A percentile compares a stretch with the other conserved stretches of the same genome.
Evolutionary conservation across 345 rosid genomes (phyloP).

Genomic region (Ceriops zippeliana): DNA sequence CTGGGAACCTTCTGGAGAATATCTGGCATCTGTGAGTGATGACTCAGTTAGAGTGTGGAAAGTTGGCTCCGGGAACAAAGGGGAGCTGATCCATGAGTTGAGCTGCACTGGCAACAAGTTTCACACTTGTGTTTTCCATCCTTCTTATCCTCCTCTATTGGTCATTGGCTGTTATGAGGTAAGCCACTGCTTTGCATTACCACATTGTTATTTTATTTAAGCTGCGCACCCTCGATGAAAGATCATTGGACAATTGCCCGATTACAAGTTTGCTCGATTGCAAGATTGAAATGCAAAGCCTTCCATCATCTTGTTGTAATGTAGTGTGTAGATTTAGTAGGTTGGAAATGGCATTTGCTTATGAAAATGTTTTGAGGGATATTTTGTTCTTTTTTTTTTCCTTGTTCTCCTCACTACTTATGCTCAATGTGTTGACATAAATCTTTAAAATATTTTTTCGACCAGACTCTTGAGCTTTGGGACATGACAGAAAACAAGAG

Average conservation of each 20-base stretch:
- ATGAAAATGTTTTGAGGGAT: too few species aligned
- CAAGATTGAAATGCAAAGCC: too few species aligned
- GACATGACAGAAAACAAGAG: constrained; percentile 39
- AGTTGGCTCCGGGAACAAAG: constrained; percentile 45
- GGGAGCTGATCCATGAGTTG: constrained; percentile 46
- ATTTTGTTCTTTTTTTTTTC: too few species aligned
- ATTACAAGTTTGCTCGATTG: too few species aligned
- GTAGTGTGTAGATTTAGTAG: too few species aligned
- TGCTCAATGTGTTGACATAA: not conserved
- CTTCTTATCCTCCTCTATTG: constrained; percentile 43
- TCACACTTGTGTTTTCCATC: constrained; percentile 49
- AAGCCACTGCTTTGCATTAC: constrained; percentile 17
- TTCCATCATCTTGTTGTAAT: too few species aligned
- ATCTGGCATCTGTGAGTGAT: constrained; percentile 61
- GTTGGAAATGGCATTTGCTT: too few species aligned
- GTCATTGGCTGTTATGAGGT: constrained; percentile 59
- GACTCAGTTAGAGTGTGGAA: constrained; percentile 62
- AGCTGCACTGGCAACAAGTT: constrained; percentile 43
- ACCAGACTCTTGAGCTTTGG: constrained; percentile 53
- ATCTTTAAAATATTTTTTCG: not conserved
- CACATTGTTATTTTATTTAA: constrained; percentile 6
- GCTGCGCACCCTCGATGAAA: not conserved
- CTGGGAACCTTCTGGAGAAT: constrained; percentile 60
- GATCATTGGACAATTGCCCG: not conserved
- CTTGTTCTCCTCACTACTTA: not conserved